Base-by-base conservation (phyloP, 2,329 filamentous ascomycete genomes). In the Paecilomyces formosus region DNA sequence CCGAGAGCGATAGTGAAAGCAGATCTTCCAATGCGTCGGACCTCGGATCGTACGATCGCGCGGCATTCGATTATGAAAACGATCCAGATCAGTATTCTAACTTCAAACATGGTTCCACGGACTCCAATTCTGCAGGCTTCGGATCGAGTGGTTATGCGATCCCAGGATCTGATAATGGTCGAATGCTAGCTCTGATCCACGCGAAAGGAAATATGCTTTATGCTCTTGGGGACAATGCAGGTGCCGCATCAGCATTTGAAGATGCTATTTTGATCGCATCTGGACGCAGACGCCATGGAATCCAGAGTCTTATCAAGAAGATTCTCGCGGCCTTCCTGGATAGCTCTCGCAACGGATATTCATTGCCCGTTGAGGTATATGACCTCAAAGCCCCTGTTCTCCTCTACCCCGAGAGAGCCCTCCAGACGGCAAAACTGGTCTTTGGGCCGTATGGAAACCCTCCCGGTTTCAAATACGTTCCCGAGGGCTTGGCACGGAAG, bases 161-260 rank as follows among this genome's bases (percentile, higher is more conserved):
- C 51, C 84, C 92, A 4, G 92, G 88, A 1, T 85, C 83, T 51
- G 94, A 99, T 65, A 97, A 97, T 70, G 94, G 93, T 8, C 85
- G 94, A 60, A 91, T 99, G 68, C 82, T 99, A 52, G 89, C 92
- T n/a, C 81, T 99, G 15, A 86, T 97, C 49, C 94, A 99, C 74
- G 92, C 93, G 21, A 99, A 97, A 74, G 94, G 93, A n/a, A 97
- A 97, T 62, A 95, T 97, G 88, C 81, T 97, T 1, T 99, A 99
- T 74, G 86, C 90, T 26, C 78, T 95, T 30, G 93, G 93, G 53
- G 88, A 97, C 64, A 89, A 94, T 63, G 80, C 82, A 45, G 85
- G 82, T 49, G 94, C 94, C 50, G 92, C 93, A 0, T 85, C 86
- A 65, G 91, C 94, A 3, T 99, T 99, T 66, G 94, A 99, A 72